Conservation (phyloP, 768 basidiomycete species). For the Flagelloscypha sp. region DNA sequence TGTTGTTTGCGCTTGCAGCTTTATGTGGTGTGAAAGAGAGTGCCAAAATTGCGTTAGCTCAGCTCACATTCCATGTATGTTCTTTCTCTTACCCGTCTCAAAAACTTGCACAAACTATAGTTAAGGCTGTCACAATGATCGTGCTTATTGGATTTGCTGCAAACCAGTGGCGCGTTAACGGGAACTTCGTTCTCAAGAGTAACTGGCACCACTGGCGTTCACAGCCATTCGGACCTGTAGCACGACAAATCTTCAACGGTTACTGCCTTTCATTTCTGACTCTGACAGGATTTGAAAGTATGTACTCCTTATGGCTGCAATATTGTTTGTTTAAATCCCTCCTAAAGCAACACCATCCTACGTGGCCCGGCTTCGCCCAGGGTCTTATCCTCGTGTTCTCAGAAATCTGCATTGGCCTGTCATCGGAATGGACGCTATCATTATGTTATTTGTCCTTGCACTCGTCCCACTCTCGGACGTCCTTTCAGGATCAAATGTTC, state of each 20-base stretch:
- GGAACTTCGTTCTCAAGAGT: slow-evolving; percentile 35
- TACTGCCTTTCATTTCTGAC: slow-evolving; percentile 67
- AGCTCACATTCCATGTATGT: slow-evolving; percentile 54
- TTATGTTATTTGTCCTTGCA: slow-evolving; percentile 56
- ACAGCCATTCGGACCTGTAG: slow-evolving; percentile 24
- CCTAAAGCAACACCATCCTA: slow-evolving; percentile 55
- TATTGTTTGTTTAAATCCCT: neutral
- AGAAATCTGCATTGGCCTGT: slow-evolving; percentile 58
- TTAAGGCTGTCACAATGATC: slow-evolving; percentile 48
- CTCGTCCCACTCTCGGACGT: slow-evolving; percentile 46
- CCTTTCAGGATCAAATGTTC: slow-evolving; percentile 46
- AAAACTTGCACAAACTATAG: slow-evolving; percentile 5
- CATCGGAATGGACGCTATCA: slow-evolving; percentile 43
- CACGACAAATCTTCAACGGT: slow-evolving; percentile 52
- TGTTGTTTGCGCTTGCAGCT: slow-evolving; percentile 45
- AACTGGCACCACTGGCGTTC: slow-evolving; percentile 46
- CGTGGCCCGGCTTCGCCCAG: slow-evolving; percentile 48
- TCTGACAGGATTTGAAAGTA: slow-evolving; percentile 66
- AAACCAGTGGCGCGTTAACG: slow-evolving; percentile 44
- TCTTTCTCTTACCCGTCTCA: slow-evolving; percentile 3
- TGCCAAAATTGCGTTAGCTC: slow-evolving; percentile 46
- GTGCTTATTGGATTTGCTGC: slow-evolving; percentile 41
- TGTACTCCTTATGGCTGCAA: slow-evolving; percentile 8
- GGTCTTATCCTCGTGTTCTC: slow-evolving; percentile 49
- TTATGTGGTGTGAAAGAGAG: slow-evolving; percentile 56